Percentiles rank a stretch among this genome's conserved stretches.
phyloP scores from a whole-genome alignment of 805 yeast species.

The Zygoascus tannicola region DNA sequence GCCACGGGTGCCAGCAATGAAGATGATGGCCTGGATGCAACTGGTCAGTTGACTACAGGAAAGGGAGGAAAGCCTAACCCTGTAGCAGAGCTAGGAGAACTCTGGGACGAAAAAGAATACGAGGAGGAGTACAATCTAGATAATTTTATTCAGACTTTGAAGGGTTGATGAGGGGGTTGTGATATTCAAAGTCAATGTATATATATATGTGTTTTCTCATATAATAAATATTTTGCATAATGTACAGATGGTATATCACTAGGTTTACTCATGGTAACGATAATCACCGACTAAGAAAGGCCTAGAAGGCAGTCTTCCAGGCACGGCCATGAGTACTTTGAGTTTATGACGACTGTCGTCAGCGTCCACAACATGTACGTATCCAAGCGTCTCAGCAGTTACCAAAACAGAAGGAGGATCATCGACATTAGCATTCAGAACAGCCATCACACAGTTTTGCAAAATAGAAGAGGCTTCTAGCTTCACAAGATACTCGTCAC shows the following conservation, averaged over 20 bases:
- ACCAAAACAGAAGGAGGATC: constrained; percentile 41
- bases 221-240: constrained; percentile 1
- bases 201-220: constrained; percentile 1
- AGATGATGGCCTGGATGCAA: constrained; percentile 40
- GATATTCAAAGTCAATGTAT: constrained; percentile 6
- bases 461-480: constrained; percentile 35
- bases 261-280: constrained; percentile 64
- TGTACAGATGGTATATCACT: background rate
- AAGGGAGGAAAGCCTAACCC: constrained; percentile 74
- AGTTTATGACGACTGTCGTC: constrained; percentile 66
- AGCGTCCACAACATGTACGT: constrained; percentile 56
- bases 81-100: constrained; percentile 77
- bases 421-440: constrained; percentile 39
- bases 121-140: constrained; percentile 96
- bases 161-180: constrained; percentile 21
- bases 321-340: constrained; percentile 75
- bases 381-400: constrained; percentile 63
- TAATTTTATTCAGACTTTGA: constrained; percentile 74
- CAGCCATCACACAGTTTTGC: constrained; percentile 69
- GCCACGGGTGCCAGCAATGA: constrained; percentile 29
- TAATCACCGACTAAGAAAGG: constrained; percentile 66
- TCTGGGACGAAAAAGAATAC: constrained; percentile 95
- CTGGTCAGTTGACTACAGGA: constrained; percentile 50
- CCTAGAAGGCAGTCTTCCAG: constrained; percentile 72
- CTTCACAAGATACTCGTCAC: constrained; percentile 24